These are phyloP conservation scores for Pseudocercospora cruenta DNA, from an alignment of 2,329 filamentous ascomycete species.

Conservation along the genomic window DNA sequence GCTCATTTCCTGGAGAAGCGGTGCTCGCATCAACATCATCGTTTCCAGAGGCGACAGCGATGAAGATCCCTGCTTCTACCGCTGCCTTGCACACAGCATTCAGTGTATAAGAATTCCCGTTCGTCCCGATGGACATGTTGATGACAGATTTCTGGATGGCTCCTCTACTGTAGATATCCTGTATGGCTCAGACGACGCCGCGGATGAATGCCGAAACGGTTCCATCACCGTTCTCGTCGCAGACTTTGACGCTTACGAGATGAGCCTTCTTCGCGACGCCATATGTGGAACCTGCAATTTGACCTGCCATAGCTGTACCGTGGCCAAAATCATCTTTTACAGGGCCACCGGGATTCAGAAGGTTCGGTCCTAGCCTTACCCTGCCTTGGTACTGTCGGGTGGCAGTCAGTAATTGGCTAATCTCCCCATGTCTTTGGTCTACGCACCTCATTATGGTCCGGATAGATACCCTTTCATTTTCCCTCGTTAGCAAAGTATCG, in stretches of 20 bases:
- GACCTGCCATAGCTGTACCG: constrained; percentile 67
- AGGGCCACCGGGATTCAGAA: not conserved
- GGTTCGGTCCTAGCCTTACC: not conserved
- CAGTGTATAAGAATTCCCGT: constrained; percentile 41
- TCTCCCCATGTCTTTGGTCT: no score
- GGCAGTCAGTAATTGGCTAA: no score
- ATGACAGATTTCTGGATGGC: constrained; percentile 65
- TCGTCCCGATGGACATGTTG: constrained; percentile 46
- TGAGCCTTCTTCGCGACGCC: constrained; percentile 56
- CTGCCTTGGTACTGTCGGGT: not conserved
- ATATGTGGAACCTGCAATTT: constrained; percentile 65
- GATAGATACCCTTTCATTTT: no score
- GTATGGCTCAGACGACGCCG: constrained; percentile 44
- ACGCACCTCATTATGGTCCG: no score
- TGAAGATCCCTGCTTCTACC: constrained; percentile 41
- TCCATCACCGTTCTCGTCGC: constrained; percentile 48
- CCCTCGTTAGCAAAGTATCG: no score
- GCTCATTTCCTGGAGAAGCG: constrained; percentile 40
- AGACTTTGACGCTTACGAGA: constrained; percentile 54
- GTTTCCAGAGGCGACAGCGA: constrained; percentile 44
- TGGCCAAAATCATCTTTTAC: not conserved
- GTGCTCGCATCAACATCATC: constrained; percentile 33
- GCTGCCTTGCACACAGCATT: constrained; percentile 36
- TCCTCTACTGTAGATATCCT: constrained; percentile 54
- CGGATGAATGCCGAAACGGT: constrained; percentile 47